phyloP scores from a whole-genome alignment of 495 filamentous ascomycete species.

The Neurospora sp. region DNA sequence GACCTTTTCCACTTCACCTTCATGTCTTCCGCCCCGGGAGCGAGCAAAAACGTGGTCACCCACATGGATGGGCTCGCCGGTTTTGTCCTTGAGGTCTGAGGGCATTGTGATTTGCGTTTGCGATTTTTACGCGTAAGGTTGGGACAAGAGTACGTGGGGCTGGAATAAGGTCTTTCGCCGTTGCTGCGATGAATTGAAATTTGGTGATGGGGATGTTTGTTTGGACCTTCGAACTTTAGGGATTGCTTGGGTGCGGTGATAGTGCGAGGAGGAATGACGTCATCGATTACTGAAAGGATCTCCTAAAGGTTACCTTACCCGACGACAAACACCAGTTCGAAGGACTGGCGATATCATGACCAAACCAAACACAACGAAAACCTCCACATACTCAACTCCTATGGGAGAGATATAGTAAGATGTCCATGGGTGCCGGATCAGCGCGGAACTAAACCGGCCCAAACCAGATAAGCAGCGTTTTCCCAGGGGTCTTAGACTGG shows the following conservation, averaged over 20 bases:
- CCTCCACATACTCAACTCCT: neutral
- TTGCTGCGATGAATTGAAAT: neutral
- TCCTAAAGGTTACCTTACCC: no score
- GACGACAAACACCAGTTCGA: neutral
- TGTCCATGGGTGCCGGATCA: neutral
- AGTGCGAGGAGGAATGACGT: neutral
- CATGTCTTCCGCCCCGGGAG: constrained; percentile 22
- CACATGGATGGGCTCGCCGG: constrained; percentile 23
- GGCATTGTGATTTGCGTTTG: constrained; percentile 9
- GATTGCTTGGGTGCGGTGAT: neutral
- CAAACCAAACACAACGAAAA: neutral
- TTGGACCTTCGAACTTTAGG: neutral
- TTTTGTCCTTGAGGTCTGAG: constrained; percentile 22
- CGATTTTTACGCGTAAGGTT: neutral
- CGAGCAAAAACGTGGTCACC: constrained; percentile 29
- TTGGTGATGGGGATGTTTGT: neutral
- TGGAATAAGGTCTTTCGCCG: neutral
- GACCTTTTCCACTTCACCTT: constrained; percentile 31
- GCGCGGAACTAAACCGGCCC: neutral
- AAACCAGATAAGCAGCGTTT: neutral
- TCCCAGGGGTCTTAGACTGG: neutral
- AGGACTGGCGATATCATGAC: neutral
- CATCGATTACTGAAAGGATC: neutral
- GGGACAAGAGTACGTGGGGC: neutral
- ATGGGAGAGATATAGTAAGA: neutral